Conservation (phyloP, 371 early-diverging fungal genomes). For the Mucor velutinosus region DNA sequence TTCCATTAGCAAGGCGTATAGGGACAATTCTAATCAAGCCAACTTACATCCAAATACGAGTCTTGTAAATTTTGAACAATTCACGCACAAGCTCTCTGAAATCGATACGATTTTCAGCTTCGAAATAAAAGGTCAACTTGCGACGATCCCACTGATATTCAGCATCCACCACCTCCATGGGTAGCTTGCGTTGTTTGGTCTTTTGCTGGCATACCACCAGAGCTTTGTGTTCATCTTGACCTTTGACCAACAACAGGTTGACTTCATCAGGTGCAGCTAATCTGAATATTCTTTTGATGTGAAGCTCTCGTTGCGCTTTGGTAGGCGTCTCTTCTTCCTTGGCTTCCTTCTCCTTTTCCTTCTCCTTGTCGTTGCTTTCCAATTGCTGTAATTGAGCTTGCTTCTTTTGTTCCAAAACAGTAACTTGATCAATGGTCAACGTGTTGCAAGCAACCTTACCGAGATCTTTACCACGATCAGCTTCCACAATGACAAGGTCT, state of each 20-base stretch:
- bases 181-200: constrained; percentile 83
- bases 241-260: constrained; percentile 72
- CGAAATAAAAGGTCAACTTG: constrained; percentile 92
- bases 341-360: constrained; percentile 3
- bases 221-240: constrained; percentile 89
- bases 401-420: constrained; percentile 28
- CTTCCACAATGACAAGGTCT: constrained; percentile 94
- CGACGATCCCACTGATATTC: constrained; percentile 98
- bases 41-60: constrained; percentile 96
- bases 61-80: constrained; percentile 97
- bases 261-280: constrained; percentile 83
- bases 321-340: constrained; percentile 83
- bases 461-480: constrained; percentile 95
- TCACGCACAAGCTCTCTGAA: constrained; percentile 98
- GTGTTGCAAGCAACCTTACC: constrained; percentile 63
- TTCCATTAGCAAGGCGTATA: too few relatives aligned
- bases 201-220: constrained; percentile 85
- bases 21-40: too few relatives aligned
- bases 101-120: constrained; percentile 92
- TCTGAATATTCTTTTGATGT: constrained; percentile 87
- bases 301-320: constrained; percentile 89
- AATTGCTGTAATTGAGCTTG: constrained; percentile 20
- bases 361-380: constrained; percentile 68
- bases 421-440: constrained; percentile 44
- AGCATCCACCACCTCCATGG: constrained; percentile 96